Percentiles rank a stretch among this genome's conserved stretches.
phyloP scores from a whole-genome alignment of 2,329 filamentous ascomycete genomes.

The Metarhizium brunneum region DNA sequence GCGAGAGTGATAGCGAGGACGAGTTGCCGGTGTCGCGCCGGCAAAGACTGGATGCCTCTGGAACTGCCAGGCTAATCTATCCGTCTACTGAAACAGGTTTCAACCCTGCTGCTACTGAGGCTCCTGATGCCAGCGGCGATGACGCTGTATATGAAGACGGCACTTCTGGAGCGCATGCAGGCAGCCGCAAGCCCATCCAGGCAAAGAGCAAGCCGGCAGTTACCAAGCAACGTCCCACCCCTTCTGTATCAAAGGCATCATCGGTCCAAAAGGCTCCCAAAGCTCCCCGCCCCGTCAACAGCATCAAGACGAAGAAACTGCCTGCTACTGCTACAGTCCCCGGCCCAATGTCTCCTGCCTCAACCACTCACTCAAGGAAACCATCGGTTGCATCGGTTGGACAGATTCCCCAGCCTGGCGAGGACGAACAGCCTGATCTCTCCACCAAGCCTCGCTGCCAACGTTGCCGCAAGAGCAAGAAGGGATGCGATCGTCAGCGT shows the following conservation, averaged over 20 bases:
- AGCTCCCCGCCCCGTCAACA: constrained; percentile 26
- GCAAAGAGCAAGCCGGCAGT: constrained; percentile 25
- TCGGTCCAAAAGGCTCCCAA: constrained; percentile 32
- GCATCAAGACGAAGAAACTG: constrained; percentile 43
- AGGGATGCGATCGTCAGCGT: constrained; percentile 93
- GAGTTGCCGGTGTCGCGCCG: constrained; percentile 51
- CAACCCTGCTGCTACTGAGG: constrained; percentile 41
- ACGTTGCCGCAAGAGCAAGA: constrained; percentile 98
- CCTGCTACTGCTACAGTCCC: constrained; percentile 27
- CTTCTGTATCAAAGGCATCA: constrained; percentile 21
- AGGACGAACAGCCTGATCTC: constrained; percentile 85
- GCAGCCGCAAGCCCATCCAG: constrained; percentile 31
- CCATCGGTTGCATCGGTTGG: constrained; percentile 57
- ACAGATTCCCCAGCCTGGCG: constrained; percentile 43
- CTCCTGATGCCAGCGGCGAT: constrained; percentile 26
- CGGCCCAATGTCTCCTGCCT: constrained; percentile 48
- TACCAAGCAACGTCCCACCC: constrained; percentile 30
- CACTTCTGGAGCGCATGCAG: constrained; percentile 23
- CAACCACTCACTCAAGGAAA: constrained; percentile 66
- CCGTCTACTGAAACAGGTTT: constrained; percentile 45
- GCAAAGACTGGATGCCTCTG: constrained; percentile 42
- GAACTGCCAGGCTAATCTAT: constrained; percentile 36
- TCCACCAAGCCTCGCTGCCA: constrained; percentile 96
- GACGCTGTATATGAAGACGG: constrained; percentile 24
- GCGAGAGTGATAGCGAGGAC: constrained; percentile 56